Conservation (phyloP, 2,329 filamentous ascomycete species). For the Trichoderma citrinoviride region DNA sequence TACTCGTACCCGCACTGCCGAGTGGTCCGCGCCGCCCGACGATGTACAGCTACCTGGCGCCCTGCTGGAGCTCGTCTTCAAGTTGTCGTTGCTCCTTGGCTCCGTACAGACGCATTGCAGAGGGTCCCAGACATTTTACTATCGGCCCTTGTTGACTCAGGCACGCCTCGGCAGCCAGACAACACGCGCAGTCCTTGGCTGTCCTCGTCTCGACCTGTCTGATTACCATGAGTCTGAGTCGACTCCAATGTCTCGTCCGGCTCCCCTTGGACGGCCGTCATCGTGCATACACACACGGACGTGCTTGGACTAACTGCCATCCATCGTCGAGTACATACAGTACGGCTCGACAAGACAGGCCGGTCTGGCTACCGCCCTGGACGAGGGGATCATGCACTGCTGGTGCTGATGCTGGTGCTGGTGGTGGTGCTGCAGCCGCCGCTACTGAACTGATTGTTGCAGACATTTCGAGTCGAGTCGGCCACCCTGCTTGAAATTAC, state of each 20-base stretch:
- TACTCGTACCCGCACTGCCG: background rate
- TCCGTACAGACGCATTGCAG: too few relatives aligned
- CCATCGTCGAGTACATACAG: too few relatives aligned
- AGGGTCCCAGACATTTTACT: background rate
- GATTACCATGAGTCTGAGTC: background rate
- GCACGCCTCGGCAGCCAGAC: conserved; percentile 11
- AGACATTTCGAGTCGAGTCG: background rate
- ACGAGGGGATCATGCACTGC: background rate
- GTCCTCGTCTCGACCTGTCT: background rate
- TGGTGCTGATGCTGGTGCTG: too few relatives aligned
- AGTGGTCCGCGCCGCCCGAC: background rate
- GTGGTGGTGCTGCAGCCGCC: conserved; percentile 3
- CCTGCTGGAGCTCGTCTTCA: background rate
- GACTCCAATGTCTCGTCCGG: background rate
- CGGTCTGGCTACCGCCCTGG: background rate
- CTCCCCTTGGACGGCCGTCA: conserved; percentile 2
- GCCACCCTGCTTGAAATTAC: background rate
- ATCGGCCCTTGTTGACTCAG: conserved; percentile 5
- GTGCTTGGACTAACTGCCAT: too few relatives aligned
- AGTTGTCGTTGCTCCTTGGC: too few relatives aligned
- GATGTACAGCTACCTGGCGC: conserved; percentile 3
- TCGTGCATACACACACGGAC: background rate
- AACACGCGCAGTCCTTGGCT: conserved; percentile 2
- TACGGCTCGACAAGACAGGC: background rate
- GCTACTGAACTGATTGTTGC: conserved; percentile 4